Conservation (phyloP, 352 stramenopile genomes). For the Globisporangium rhizosaccharum region DNA sequence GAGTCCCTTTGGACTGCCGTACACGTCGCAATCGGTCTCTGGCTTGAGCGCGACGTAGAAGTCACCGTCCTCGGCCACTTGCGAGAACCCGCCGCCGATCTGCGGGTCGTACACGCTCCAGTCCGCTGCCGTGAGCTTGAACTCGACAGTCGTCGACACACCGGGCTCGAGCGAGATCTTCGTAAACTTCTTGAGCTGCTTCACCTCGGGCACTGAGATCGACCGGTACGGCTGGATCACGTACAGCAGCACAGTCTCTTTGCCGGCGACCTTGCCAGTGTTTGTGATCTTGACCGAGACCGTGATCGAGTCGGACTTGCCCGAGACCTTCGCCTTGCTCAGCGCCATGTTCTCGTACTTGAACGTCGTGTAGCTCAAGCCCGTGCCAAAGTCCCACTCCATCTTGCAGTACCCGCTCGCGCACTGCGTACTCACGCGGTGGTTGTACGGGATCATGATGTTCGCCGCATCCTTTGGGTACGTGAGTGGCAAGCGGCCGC, state of each 20-base stretch:
- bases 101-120: slow-evolving; percentile 48
- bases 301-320: slow-evolving; percentile 24
- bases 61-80: slow-evolving; percentile 38
- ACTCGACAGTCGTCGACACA: slow-evolving; percentile 29
- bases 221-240: slow-evolving; percentile 54
- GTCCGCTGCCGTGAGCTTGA: slow-evolving; percentile 30
- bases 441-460: slow-evolving; percentile 72
- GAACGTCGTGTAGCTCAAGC: slow-evolving; percentile 70
- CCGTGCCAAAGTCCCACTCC: slow-evolving; percentile 62
- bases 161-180: slow-evolving; percentile 61
- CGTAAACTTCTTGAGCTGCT: slow-evolving; percentile 73
- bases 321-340: slow-evolving; percentile 16
- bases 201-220: slow-evolving; percentile 69
- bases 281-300: slow-evolving; percentile 63
- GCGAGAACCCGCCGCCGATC: slow-evolving; percentile 46
- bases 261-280: slow-evolving; percentile 40
- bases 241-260: slow-evolving; percentile 79
- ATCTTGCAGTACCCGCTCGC: slow-evolving; percentile 35
- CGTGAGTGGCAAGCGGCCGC: slow-evolving; percentile 77
- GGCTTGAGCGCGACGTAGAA: slow-evolving; percentile 54
- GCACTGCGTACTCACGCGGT: slow-evolving; percentile 50
- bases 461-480: slow-evolving; percentile 67
- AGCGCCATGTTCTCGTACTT: slow-evolving; percentile 41
- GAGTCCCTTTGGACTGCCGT: slow-evolving; percentile 16
- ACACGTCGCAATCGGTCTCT: slow-evolving; percentile 45